Evolutionary conservation across 257 asterid genomes (phyloP).

Genomic region (Solanum lignicaule): DNA sequence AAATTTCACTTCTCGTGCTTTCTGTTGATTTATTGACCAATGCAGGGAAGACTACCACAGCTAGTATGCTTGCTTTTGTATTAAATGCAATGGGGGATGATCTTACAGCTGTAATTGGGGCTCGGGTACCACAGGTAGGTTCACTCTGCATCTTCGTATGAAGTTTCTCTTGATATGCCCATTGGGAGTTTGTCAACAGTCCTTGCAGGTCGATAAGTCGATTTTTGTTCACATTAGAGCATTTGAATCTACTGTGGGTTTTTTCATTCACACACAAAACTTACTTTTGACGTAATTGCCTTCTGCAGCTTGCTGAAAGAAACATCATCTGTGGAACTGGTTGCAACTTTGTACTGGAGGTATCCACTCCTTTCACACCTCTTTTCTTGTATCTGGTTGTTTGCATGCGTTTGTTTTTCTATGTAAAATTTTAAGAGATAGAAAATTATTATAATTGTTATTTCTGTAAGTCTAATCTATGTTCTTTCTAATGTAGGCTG

Average conservation of each 20-base stretch:
- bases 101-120: conserved; percentile 34
- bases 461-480: neutral
- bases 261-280: neutral
- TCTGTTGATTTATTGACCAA: neutral
- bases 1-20: neutral
- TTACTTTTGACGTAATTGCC: neutral
- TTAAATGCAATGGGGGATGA: conserved; percentile 29
- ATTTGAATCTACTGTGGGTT: neutral
- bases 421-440: neutral
- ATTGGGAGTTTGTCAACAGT: neutral
- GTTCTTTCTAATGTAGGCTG: conserved; percentile 19
- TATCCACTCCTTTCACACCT: conserved; percentile 2
- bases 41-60: conserved; percentile 30
- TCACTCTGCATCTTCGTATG: neutral
- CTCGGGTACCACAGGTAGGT: conserved; percentile 29
- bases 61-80: conserved; percentile 31
- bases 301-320: conserved; percentile 25
- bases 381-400: neutral
- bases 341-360: conserved; percentile 28
- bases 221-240: neutral
- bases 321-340: conserved; percentile 23
- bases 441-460: neutral
- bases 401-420: neutral
- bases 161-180: neutral
- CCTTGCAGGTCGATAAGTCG: neutral